A percentile compares a stretch with the other conserved stretches of the same genome.
Evolutionary conservation across 1,284 basidiomycete genomes (phyloP).

Genomic region (Chalciporus sp.): DNA sequence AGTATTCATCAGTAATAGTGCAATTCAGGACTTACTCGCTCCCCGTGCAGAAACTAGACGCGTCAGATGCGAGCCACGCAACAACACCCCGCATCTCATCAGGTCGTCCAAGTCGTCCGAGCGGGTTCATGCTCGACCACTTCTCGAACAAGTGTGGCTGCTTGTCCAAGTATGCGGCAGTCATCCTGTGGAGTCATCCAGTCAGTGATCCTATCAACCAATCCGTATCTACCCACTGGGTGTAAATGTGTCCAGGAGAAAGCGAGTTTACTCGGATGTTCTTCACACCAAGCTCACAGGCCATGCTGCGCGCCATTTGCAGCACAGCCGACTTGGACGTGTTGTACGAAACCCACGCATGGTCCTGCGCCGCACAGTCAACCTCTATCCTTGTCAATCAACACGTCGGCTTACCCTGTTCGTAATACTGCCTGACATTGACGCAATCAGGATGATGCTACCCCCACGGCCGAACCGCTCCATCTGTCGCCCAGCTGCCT

Average conservation of each 20-base stretch:
- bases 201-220: neutral
- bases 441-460: slow-evolving; percentile 80
- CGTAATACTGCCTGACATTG: slow-evolving; percentile 85
- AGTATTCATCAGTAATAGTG: no score
- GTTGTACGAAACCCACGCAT: slow-evolving; percentile 82
- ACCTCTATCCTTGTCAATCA: neutral
- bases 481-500: slow-evolving; percentile 81
- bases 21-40: slow-evolving; percentile 80
- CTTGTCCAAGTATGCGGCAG: slow-evolving; percentile 71
- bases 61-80: slow-evolving; percentile 79
- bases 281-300: slow-evolving; percentile 75
- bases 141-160: slow-evolving; percentile 70
- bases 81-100: slow-evolving; percentile 81
- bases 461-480: slow-evolving; percentile 67
- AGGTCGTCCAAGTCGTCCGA: slow-evolving; percentile 73
- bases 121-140: slow-evolving; percentile 77
- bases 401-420: slow-evolving; percentile 58
- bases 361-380: slow-evolving; percentile 47
- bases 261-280: slow-evolving; percentile 78
- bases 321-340: slow-evolving; percentile 80
- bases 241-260: slow-evolving; percentile 77
- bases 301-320: slow-evolving; percentile 84
- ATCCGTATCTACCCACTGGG: slow-evolving; percentile 46
- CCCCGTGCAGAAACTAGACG: slow-evolving; percentile 75
- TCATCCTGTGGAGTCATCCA: slow-evolving; percentile 58